Evolutionary conservation across 2,329 filamentous ascomycete genomes (phyloP).

Genomic region (Coleophoma crateriformis): DNA sequence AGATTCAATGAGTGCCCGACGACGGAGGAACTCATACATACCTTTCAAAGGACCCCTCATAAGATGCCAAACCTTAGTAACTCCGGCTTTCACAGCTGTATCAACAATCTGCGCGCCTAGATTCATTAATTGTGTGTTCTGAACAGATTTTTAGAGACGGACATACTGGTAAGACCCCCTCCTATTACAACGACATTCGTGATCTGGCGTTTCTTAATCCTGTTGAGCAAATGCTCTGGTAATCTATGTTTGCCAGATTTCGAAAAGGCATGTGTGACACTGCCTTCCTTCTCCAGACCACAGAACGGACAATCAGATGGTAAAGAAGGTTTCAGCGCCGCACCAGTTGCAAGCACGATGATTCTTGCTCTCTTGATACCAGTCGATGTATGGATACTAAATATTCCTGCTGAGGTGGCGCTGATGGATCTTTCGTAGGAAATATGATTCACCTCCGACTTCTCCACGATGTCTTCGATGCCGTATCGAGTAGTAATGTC

Average conservation of each 20-base stretch:
- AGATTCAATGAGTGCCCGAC: not conserved
- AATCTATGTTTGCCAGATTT: slow-evolving; percentile 6
- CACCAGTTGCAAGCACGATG: slow-evolving; percentile 67
- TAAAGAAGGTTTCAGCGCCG: slow-evolving; percentile 50
- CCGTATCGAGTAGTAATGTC: slow-evolving; percentile 52
- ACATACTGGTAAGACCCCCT: slow-evolving; percentile 63
- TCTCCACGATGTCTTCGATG: slow-evolving; percentile 50
- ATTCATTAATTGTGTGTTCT: no score
- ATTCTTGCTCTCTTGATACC: slow-evolving; percentile 49
- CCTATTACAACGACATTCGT: slow-evolving; percentile 68
- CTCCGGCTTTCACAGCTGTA: slow-evolving; percentile 57
- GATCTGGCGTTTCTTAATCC: slow-evolving; percentile 41
- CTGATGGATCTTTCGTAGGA: slow-evolving; percentile 7
- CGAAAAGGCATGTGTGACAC: slow-evolving; percentile 14
- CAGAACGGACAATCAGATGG: slow-evolving; percentile 32
- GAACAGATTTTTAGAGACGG: no score
- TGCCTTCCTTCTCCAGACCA: slow-evolving; percentile 13
- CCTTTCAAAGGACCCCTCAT: slow-evolving; percentile 49
- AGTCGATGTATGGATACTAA: slow-evolving; percentile 56
- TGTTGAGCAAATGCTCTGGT: slow-evolving; percentile 35
- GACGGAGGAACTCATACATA: not conserved
- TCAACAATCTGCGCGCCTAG: slow-evolving; percentile 60
- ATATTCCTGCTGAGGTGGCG: slow-evolving; percentile 43
- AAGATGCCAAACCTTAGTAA: slow-evolving; percentile 63
- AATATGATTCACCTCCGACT: slow-evolving; percentile 35